Evolutionary conservation across 2,329 filamentous ascomycete species (phyloP).

Genomic region (Penicillium sp.): DNA sequence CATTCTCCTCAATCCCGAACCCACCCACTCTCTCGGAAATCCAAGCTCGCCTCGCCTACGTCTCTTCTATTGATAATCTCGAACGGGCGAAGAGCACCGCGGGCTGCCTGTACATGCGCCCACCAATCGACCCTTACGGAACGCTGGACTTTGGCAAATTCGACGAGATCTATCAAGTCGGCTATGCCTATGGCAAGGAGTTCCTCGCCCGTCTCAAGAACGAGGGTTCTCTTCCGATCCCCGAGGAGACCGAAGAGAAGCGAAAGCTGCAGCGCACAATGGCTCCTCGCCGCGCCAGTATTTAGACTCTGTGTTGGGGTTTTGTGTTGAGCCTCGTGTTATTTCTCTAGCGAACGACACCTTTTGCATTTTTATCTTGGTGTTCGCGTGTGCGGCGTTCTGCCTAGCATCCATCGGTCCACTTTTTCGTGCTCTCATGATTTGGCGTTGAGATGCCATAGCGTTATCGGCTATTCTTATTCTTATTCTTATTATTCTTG

Average conservation of each 20-base stretch:
- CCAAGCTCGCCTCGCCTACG: conserved; percentile 90
- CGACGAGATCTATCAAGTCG: conserved; percentile 91
- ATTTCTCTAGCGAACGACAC: background rate
- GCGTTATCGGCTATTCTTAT: background rate
- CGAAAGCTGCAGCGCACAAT: conserved; percentile 74
- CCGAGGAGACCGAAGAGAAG: conserved; percentile 74
- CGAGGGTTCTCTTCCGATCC: conserved; percentile 71
- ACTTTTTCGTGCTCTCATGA: background rate
- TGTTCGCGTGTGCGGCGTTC: background rate
- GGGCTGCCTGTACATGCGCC: conserved; percentile 94
- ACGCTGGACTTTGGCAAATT: conserved; percentile 97
- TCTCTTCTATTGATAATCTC: conserved; percentile 89
- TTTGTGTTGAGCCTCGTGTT: background rate
- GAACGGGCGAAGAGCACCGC: conserved; percentile 89
- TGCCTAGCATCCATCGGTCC: background rate
- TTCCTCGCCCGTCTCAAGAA: conserved; percentile 76
- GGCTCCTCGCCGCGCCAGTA: conserved; percentile 76
- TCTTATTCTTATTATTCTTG: background rate
- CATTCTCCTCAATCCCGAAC: conserved; percentile 84
- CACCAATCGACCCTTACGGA: conserved; percentile 89
- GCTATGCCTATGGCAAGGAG: conserved; percentile 81
- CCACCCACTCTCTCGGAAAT: conserved; percentile 95
- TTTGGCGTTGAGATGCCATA: background rate
- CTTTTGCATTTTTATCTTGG: background rate
- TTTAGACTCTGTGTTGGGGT: conserved; percentile 38